Evolutionary conservation across 306 rosid species (phyloP), one percentile per base, ranked within the genome.

Genomic region (Arachis hypogaea): DNA sequence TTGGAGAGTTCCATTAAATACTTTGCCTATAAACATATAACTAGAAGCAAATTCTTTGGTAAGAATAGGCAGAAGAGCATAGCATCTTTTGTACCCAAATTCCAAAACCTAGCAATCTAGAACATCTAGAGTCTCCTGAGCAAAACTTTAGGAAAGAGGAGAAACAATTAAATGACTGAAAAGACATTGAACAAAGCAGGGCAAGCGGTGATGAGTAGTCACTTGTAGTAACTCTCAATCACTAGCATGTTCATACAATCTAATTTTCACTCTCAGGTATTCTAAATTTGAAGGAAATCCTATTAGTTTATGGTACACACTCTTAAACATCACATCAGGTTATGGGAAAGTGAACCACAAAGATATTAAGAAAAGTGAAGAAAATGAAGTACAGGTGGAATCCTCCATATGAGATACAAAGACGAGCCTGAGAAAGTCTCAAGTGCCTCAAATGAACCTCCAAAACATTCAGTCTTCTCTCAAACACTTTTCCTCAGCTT

Each of bases 201-300:
- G 69, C 88, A 87, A 72, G 57, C 77, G 73, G 81, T 70, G 69
- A 76, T 84, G 11, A 80, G 63, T 81, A 81, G 79, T 77, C 44
- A 78, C 81, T 73, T 73, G 84, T 6, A 45, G 58, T 77, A 77
- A 75, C 78, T 85, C 85, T 89, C 86, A 52, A 87, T 58, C 47
- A 88, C 84, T 71, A 91, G 81, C 92, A 91, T 87, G 84, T 78
- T 56, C 29, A 68, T 81, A 75, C 79, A 78, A 73, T 60, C 74
- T 33, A 59, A 56, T 70, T 63, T 62, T 61, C 58, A 66, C 45
- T 61, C 63, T 68, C 64, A 74, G 22, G 47, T 66, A 44, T 10
- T 43, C 72, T 63, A 51, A 73, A 73, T 75, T 61, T 71, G 55
- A 66, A 49, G 68, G 36, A 4, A 57, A 49, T 62, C 58, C 71